These are phyloP conservation scores for Rubus idaeus DNA, from an alignment of 306 rosid species.

Conservation along the genomic window DNA sequence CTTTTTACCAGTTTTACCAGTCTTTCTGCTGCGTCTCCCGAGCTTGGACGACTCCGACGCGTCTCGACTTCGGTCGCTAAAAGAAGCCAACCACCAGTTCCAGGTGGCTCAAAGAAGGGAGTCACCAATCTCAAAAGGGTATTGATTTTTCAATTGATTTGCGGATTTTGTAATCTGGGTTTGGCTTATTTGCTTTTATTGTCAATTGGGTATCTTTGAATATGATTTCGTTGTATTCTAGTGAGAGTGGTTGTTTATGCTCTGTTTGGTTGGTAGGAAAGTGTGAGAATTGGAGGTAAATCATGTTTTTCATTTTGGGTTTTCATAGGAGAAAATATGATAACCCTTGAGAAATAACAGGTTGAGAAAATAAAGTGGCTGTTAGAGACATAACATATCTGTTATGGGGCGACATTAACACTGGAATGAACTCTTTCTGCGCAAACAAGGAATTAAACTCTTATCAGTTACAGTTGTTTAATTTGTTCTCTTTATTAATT, in stretches of 20 bases:
- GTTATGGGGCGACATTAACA: background rate
- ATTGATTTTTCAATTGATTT: background rate
- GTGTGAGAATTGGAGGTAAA: background rate
- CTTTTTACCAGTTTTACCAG: background rate
- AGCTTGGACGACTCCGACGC: background rate
- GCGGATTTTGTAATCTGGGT: constrained; percentile 1
- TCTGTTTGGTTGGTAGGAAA: constrained; percentile 9
- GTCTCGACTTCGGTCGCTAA: background rate
- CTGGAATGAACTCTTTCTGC: background rate
- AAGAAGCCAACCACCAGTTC: background rate
- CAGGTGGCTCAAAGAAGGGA: constrained; percentile 1
- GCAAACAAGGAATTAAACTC: background rate
- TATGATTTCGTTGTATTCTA: background rate
- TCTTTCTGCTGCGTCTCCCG: background rate
- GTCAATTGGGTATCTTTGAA: background rate
- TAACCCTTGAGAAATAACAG: background rate
- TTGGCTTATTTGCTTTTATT: background rate
- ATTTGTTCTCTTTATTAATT: background rate
- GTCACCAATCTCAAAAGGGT: background rate
- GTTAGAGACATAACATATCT: background rate
- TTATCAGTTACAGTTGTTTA: background rate
- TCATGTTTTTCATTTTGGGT: background rate
- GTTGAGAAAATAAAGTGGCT: background rate
- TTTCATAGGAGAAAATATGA: background rate
- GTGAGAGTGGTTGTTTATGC: background rate